Evolutionary conservation across 495 filamentous ascomycete genomes (phyloP), one percentile per base, ranked within the genome.

Genomic region (Penicillium goetzii): DNA sequence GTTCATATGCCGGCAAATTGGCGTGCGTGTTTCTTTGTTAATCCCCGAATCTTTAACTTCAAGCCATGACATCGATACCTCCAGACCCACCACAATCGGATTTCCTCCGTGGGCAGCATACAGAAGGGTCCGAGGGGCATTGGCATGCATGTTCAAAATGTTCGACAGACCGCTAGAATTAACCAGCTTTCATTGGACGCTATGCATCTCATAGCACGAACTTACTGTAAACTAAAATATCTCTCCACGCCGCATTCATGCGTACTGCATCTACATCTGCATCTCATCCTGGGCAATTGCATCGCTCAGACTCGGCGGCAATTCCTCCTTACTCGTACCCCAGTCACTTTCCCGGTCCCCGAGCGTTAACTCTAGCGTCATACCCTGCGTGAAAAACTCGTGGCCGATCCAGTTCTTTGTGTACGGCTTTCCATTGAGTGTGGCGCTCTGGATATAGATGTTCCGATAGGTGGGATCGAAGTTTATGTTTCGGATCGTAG

Each of bases 351-450:
- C 90, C 38, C 78, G 83, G 12, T 68, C 70, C 0, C 90, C 90
- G 6, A 93, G 72, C 28, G 79, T 84, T 63, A 93, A 74, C 40
- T 91, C 87, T 30, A 92, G 79, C 69, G 87, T 85, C 73, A 84
- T 84, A 10, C 90, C 90, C 40, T 89, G 79, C 0, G 85, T 84
- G 68, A 92, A 92, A 68, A 93, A 92, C 51, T 85, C 86, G 66
- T 93, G 89, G 17, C 83, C 83, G 36, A 93, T 81, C 89, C 89
- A 93, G 63, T 82, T 92, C 78, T 81, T 88, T 0, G 77, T 86
- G 45, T 90, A 93, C 4, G 79, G 72, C 63, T 78, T 62, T 3
- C 89, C 89, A 69, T 92, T 76, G 15, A 93, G 76, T n/a, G 80
- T 90, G 0, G 87, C 89, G 60, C 78, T 87, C 74, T 92, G 89